phyloP scores from a whole-genome alignment of 2,329 filamentous ascomycete species.

The Dactylonectria estremocensis region DNA sequence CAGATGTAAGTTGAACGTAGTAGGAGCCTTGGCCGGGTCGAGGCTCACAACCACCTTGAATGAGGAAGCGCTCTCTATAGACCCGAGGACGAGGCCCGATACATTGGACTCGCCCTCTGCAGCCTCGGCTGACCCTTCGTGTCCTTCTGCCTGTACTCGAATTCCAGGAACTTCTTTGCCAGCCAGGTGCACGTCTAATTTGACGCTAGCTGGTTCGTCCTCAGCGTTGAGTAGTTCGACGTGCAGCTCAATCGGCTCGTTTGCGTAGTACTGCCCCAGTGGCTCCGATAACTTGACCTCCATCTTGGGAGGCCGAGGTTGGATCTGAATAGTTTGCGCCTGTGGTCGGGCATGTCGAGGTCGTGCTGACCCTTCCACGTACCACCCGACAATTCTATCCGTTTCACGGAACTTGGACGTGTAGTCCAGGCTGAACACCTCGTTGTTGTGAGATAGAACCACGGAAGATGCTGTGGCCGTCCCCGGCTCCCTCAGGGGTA shows the following conservation, averaged over 20 bases:
- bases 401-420: slow-evolving; percentile 67
- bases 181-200: slow-evolving; percentile 77
- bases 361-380: slow-evolving; percentile 59
- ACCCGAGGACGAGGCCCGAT: slow-evolving; percentile 60
- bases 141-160: slow-evolving; percentile 56
- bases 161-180: slow-evolving; percentile 69
- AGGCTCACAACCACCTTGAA: slow-evolving; percentile 64
- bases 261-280: slow-evolving; percentile 84
- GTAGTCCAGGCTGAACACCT: slow-evolving; percentile 78
- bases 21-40: slow-evolving; percentile 65
- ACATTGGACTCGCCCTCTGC: slow-evolving; percentile 61
- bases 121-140: slow-evolving; percentile 52
- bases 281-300: slow-evolving; percentile 77
- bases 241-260: slow-evolving; percentile 79
- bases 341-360: slow-evolving; percentile 65
- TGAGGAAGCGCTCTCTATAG: slow-evolving; percentile 63
- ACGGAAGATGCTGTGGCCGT: slow-evolving; percentile 77
- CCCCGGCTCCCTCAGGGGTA: slow-evolving; percentile 87
- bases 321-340: slow-evolving; percentile 75
- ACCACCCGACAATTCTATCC: slow-evolving; percentile 65
- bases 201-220: slow-evolving; percentile 81
- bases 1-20: slow-evolving; percentile 77
- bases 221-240: slow-evolving; percentile 87
- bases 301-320: slow-evolving; percentile 94
- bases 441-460: slow-evolving; percentile 73